Percentiles rank a stretch among this genome's conserved stretches.
These are phyloP conservation scores for Polyplosphaeria fusca DNA, from an alignment of 495 filamentous ascomycete genomes.

Conservation along the genomic window DNA sequence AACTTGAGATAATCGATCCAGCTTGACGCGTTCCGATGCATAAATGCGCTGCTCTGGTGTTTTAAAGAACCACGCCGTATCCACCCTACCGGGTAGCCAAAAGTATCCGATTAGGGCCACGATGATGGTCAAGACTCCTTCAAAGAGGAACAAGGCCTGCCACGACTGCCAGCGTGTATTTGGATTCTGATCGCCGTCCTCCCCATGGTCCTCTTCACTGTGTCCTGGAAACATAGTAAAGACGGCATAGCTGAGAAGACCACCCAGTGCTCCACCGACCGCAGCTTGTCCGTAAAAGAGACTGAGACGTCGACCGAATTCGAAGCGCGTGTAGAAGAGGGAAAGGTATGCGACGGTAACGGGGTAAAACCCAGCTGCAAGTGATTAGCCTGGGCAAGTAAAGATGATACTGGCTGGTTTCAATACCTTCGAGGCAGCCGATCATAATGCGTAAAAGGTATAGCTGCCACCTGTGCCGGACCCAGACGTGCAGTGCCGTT, in stretches of 20 bases:
- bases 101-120: slow-evolving; percentile 49
- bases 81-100: slow-evolving; percentile 51
- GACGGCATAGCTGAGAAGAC: slow-evolving; percentile 46
- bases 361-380: slow-evolving; percentile 53
- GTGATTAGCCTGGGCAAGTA: slow-evolving; percentile 2
- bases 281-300: slow-evolving; percentile 59
- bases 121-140: slow-evolving; percentile 50
- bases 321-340: slow-evolving; percentile 54
- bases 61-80: slow-evolving; percentile 58
- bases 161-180: slow-evolving; percentile 43
- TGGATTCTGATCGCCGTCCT: neutral
- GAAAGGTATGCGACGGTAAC: slow-evolving; percentile 53
- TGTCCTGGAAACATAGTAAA: slow-evolving; percentile 35
- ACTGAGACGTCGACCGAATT: slow-evolving; percentile 52
- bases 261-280: slow-evolving; percentile 56
- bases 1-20: slow-evolving; percentile 27
- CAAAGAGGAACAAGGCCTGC: slow-evolving; percentile 58
- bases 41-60: slow-evolving; percentile 44
- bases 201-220: slow-evolving; percentile 9
- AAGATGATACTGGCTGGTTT: neutral
- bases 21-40: slow-evolving; percentile 42
- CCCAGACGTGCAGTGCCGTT: slow-evolving; percentile 48
- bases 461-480: slow-evolving; percentile 41
- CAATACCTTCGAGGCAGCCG: slow-evolving; percentile 44
- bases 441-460: slow-evolving; percentile 46